A percentile compares a stretch with the other conserved stretches of the same genome.
Evolutionary conservation across 2,329 filamentous ascomycete genomes (phyloP).

Genomic region (Chrysoporthe cubensis): DNA sequence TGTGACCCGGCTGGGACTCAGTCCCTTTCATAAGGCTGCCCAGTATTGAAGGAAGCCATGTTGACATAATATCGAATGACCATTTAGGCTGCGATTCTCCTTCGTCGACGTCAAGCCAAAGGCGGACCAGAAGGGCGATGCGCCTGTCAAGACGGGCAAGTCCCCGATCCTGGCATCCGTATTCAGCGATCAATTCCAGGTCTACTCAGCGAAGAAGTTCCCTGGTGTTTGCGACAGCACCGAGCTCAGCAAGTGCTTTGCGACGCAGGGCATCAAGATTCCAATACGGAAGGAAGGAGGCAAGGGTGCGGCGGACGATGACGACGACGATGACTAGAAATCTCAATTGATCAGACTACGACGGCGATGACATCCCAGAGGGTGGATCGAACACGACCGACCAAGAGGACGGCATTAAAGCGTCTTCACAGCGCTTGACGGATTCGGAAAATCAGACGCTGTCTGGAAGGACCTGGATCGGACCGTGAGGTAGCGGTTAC

Average conservation of each 20-base stretch:
- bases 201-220: constrained; percentile 97
- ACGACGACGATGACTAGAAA: constrained; percentile 43
- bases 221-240: constrained; percentile 97
- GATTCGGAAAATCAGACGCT: neutral
- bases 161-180: constrained; percentile 82
- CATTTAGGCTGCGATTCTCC: constrained; percentile 62
- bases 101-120: constrained; percentile 77
- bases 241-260: constrained; percentile 87
- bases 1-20: neutral
- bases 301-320: constrained; percentile 51
- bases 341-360: neutral
- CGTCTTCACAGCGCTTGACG: neutral
- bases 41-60: neutral
- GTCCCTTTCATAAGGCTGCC: neutral
- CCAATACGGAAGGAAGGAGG: constrained; percentile 86
- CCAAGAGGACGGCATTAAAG: neutral
- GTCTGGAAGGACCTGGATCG: neutral
- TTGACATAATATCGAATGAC: constrained; percentile 1
- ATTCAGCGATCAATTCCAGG: constrained; percentile 88
- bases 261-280: constrained; percentile 93
- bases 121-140: constrained; percentile 24
- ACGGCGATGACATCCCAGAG: too few relatives aligned
- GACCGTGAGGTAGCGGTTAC: neutral
- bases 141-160: constrained; percentile 70
- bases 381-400: neutral